Percentiles rank a stretch among this genome's conserved stretches.
These are phyloP conservation scores for Guadua angustifolia DNA, from an alignment of 176 grass and related monocot genomes.

Conservation along the genomic window DNA sequence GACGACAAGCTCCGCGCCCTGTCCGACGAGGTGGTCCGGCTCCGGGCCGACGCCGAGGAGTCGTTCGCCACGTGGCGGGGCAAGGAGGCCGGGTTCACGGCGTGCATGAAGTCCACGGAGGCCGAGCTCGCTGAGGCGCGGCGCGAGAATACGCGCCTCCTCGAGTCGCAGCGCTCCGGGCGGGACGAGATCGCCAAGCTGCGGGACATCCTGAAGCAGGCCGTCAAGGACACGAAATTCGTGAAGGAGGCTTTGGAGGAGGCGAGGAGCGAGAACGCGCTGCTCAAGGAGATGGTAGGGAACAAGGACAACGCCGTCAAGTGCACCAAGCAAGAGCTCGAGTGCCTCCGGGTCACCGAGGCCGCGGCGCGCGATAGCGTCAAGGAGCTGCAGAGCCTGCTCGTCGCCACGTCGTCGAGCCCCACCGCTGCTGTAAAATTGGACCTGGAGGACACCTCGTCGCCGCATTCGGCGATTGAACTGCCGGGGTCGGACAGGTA, in stretches of 20 bases:
- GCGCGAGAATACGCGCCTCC: conserved; percentile 59
- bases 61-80: conserved; percentile 58
- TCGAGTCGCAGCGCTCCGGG: conserved; percentile 60
- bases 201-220: conserved; percentile 86
- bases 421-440: conserved; percentile 29
- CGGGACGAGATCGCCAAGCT: conserved; percentile 79
- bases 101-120: conserved; percentile 70
- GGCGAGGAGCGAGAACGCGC: conserved; percentile 57
- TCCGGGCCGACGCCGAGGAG: conserved; percentile 69
- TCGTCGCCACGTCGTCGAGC: conserved; percentile 61
- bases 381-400: conserved; percentile 74
- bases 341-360: conserved; percentile 67
- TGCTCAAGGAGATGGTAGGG: conserved; percentile 54
- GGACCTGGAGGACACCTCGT: conserved; percentile 44
- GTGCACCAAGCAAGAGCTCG: conserved; percentile 64
- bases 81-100: conserved; percentile 82
- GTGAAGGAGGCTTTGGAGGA: conserved; percentile 81
- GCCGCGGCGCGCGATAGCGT: conserved; percentile 75
- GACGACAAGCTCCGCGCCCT: conserved; percentile 56
- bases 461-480: conserved; percentile 19
- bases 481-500: conserved; percentile 44
- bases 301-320: conserved; percentile 69
- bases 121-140: conserved; percentile 52
- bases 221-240: conserved; percentile 68
- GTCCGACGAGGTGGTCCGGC: conserved; percentile 52